These are phyloP conservation scores for Penicillium sp. DNA, from an alignment of 2,329 filamentous ascomycete genomes.

Conservation along the genomic window DNA sequence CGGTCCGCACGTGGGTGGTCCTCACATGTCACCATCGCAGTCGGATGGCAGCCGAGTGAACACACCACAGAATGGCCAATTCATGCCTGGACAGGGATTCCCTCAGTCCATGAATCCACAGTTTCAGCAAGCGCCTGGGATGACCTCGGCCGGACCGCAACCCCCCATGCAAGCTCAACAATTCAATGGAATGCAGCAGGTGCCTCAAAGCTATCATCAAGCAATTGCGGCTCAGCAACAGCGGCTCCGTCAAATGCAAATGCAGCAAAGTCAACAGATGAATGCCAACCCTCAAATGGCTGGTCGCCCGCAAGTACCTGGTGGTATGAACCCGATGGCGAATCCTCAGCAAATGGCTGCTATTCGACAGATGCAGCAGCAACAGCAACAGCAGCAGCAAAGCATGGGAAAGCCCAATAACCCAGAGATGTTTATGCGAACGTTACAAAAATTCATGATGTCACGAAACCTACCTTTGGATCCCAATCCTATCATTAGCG, in stretches of 20 bases:
- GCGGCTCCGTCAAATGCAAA: conserved; percentile 76
- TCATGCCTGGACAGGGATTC: conserved; percentile 57
- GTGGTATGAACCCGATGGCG: conserved; percentile 44
- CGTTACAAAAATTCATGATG: conserved; percentile 76
- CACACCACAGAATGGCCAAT: conserved; percentile 75
- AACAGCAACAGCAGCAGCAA: conserved; percentile 25
- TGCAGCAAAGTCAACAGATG: conserved; percentile 74
- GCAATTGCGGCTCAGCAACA: conserved; percentile 72
- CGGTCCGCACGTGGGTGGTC: conserved; percentile 66
- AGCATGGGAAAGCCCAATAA: conserved; percentile 47
- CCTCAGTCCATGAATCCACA: conserved; percentile 47
- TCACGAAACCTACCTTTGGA: conserved; percentile 74
- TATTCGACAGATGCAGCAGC: conserved; percentile 53
- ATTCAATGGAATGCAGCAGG: conserved; percentile 53
- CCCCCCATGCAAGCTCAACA: conserved; percentile 47
- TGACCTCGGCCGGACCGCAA: conserved; percentile 46
- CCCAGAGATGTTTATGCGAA: conserved; percentile 74
- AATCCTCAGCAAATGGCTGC: conserved; percentile 49
- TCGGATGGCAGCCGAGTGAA: conserved; percentile 68
- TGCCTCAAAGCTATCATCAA: conserved; percentile 56
- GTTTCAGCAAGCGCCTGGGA: conserved; percentile 44
- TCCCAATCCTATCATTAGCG: conserved; percentile 70
- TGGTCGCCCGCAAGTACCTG: conserved; percentile 36
- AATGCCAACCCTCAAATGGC: conserved; percentile 46
- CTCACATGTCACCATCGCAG: conserved; percentile 74